Evolutionary conservation across 2,329 filamentous ascomycete species (phyloP), one percentile per base, ranked within the genome.

Genomic region (Cercospora sp.): DNA sequence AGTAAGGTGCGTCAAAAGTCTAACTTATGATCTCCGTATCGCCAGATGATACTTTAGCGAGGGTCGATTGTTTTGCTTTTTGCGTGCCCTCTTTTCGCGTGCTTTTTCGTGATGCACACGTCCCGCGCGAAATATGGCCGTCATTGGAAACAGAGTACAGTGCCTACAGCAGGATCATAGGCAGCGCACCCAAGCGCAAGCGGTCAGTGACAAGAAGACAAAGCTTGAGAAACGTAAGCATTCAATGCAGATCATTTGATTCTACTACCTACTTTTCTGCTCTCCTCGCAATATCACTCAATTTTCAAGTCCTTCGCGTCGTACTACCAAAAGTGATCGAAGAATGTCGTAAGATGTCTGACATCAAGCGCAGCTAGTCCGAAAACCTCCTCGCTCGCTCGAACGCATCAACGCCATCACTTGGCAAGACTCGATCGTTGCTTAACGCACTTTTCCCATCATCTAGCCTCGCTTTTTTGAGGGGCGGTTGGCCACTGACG

Each of bases 401-500:
- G 26, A 58, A 64, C 6, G 51, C 65, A 18, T 30, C 36, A 51
- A 39, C 39, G 36, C 53, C 51, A 58, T 45, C 66, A 20, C 75
- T 75, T 28, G 62, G 62, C 51, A 36, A 51, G 30, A 64, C 31
- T 39, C 31, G 30, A 30, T 28, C 13, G 8, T 58, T 42, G 20
- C 48, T 16, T 2, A 57, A 36, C 7, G 45, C 57, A 31, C 8
- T 8, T 26, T 45, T 18, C 7, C 26, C 61, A 55, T 63, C 45
- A n/a, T 26, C 39, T 45, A 7, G 33, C 33, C 36, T 61, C 33
- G 33, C 33, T 42, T 8, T 39, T 57, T 53, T 55, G 31, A 8
- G 26, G 0, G 45, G 45, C 45, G 45, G 45, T 51, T n/a, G 1
- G 20, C 20, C 42, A 51, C 2, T 3, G 20, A 1, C 45, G 10